Evolutionary conservation across 768 basidiomycete species (phyloP).

Genomic region (Tricholoma furcatifolium): DNA sequence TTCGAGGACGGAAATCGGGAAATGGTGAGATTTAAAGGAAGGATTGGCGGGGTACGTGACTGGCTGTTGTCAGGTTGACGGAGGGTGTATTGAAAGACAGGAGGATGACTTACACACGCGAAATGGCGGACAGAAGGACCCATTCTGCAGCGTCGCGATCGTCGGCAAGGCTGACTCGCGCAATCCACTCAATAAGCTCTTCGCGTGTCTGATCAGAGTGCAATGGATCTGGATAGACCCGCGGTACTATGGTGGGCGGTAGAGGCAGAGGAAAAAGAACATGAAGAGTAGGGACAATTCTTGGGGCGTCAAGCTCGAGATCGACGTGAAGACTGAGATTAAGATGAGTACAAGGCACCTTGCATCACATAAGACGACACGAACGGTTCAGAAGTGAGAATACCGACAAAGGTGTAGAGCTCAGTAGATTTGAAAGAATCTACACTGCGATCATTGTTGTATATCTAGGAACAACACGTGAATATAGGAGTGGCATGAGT

Average conservation of each 20-base stretch:
- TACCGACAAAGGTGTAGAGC: constrained; percentile 68
- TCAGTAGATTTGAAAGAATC: constrained; percentile 60
- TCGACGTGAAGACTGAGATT: constrained; percentile 34
- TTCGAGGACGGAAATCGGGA: constrained; percentile 52
- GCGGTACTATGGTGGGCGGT: constrained; percentile 36
- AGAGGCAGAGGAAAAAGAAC: constrained; percentile 54
- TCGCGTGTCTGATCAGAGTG: constrained; percentile 33
- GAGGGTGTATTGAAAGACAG: background rate
- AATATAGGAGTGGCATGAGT: background rate
- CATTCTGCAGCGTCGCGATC: constrained; percentile 74
- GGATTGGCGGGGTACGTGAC: constrained; percentile 62
- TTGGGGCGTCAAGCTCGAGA: constrained; percentile 34
- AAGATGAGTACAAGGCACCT: constrained; percentile 11
- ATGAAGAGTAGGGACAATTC: constrained; percentile 63
- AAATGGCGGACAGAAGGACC: constrained; percentile 59
- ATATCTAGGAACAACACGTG: constrained; percentile 43
- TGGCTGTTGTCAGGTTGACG: constrained; percentile 41
- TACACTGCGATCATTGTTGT: constrained; percentile 41
- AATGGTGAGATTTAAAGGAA: constrained; percentile 65
- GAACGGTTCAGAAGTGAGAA: constrained; percentile 65
- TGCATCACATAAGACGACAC: constrained; percentile 22
- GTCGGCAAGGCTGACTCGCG: constrained; percentile 64
- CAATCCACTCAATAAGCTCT: constrained; percentile 72
- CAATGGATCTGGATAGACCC: constrained; percentile 31
- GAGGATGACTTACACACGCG: constrained; percentile 55